phyloP scores from a whole-genome alignment of 352 stramenopile species.

The Phytophthora rubi region DNA sequence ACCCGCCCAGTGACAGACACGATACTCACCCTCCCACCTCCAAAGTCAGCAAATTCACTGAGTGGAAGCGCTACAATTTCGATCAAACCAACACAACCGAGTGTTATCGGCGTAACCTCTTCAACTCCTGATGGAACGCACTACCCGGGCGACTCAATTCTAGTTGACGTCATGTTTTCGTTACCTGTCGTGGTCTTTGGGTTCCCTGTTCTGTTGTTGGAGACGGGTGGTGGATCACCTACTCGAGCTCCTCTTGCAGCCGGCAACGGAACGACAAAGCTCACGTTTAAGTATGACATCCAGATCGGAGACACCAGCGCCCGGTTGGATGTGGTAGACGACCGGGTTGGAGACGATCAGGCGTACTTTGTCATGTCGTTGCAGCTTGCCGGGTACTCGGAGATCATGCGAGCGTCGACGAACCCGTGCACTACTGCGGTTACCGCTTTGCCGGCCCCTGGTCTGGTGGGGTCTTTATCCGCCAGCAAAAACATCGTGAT shows the following conservation, averaged over 20 bases:
- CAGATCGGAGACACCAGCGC: slow-evolving; percentile 43
- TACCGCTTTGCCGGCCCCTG: slow-evolving; percentile 52
- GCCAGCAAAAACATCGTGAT: slow-evolving; percentile 45
- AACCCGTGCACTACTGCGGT: slow-evolving; percentile 50
- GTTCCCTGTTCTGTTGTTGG: slow-evolving; percentile 47
- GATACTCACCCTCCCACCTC: slow-evolving; percentile 49
- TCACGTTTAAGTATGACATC: slow-evolving; percentile 64
- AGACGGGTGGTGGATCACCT: slow-evolving; percentile 10
- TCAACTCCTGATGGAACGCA: slow-evolving; percentile 53
- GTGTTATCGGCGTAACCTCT: slow-evolving; percentile 45
- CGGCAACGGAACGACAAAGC: slow-evolving; percentile 50
- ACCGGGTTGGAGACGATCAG: slow-evolving; percentile 39
- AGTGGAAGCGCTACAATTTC: slow-evolving; percentile 53
- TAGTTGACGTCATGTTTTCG: slow-evolving; percentile 65
- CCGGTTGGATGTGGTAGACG: slow-evolving; percentile 58
- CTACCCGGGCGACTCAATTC: slow-evolving; percentile 60
- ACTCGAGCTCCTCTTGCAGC: slow-evolving; percentile 33
- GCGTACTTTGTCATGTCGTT: slow-evolving; percentile 64
- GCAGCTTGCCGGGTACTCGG: slow-evolving; percentile 30
- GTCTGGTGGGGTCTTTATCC: slow-evolving; percentile 54
- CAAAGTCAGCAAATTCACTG: slow-evolving; percentile 48
- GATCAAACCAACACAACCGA: slow-evolving; percentile 62
- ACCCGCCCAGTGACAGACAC: slow-evolving; percentile 60
- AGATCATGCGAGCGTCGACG: slow-evolving; percentile 61
- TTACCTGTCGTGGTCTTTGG: slow-evolving; percentile 70